Evolutionary conservation across 345 rosid species (phyloP).

Genomic region (Orychophragmus violaceus): DNA sequence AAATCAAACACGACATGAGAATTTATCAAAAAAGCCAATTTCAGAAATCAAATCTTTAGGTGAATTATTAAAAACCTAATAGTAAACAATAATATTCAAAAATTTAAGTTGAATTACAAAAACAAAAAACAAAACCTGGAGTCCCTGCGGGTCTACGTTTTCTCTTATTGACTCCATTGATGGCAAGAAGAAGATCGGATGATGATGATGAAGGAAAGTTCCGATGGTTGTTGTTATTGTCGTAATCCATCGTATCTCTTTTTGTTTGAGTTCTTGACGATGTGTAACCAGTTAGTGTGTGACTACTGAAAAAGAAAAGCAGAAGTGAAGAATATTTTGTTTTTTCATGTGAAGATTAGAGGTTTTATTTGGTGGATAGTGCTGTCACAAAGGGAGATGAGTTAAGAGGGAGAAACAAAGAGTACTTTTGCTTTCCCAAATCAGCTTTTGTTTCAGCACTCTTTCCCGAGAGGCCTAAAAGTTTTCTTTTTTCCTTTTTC

Average conservation of each 20-base stretch:
- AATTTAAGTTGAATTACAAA: not conserved
- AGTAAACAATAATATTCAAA: not conserved
- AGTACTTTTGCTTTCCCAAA: constrained; percentile 30
- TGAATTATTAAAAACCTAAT: constrained; percentile 9
- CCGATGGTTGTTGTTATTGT: not conserved
- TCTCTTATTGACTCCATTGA: constrained; percentile 39
- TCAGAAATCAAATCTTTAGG: too few relatives aligned
- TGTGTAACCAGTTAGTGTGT: not conserved
- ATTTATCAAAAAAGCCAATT: too few relatives aligned
- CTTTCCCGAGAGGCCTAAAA: constrained; percentile 14
- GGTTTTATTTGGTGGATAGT: constrained; percentile 18
- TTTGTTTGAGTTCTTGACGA: not conserved
- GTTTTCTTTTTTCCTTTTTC: constrained; percentile 3
- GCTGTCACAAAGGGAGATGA: constrained; percentile 21
- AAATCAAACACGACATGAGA: too few relatives aligned
- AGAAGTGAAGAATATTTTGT: constrained; percentile 24
- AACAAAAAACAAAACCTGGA: constrained; percentile 43
- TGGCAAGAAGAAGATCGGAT: constrained; percentile 11
- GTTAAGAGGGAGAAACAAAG: constrained; percentile 26
- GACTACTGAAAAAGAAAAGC: constrained; percentile 23
- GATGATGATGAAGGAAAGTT: constrained; percentile 18
- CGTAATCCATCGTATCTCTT: constrained; percentile 16
- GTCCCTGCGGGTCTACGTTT: constrained; percentile 88
- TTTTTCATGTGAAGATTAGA: constrained; percentile 28
- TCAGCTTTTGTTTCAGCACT: constrained; percentile 27